Conservation (phyloP, 2,329 filamentous ascomycete species). For the Verticillium zaregamsianum region DNA sequence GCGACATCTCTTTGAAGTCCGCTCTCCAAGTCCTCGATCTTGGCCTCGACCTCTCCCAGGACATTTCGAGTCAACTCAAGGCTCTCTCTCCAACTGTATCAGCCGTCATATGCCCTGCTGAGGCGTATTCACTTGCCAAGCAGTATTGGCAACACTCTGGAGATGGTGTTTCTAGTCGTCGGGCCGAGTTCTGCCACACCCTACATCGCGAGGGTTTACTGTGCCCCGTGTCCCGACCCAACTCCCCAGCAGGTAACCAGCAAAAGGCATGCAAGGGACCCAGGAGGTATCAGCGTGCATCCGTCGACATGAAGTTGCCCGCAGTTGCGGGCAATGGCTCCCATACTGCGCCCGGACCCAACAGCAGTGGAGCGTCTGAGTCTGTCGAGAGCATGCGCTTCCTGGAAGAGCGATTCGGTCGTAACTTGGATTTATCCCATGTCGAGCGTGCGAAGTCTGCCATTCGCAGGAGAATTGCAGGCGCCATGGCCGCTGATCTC, state of each 20-base stretch:
- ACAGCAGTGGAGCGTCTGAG: conserved; percentile 24
- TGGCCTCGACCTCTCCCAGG: conserved; percentile 53
- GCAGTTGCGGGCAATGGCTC: conserved; percentile 15
- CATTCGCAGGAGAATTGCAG: conserved; percentile 82
- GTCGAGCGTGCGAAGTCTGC: conserved; percentile 80
- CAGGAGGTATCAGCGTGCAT: conserved; percentile 67
- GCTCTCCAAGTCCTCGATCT: conserved; percentile 58
- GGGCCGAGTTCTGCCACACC: conserved; percentile 82
- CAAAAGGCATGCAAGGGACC: conserved; percentile 63
- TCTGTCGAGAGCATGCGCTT: conserved; percentile 70
- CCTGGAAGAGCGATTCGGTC: conserved; percentile 89
- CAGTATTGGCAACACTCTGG: conserved; percentile 97
- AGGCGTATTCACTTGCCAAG: conserved; percentile 71
- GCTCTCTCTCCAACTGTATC: conserved; percentile 58
- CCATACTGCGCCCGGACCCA: conserved; percentile 16
- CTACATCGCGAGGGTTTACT: conserved; percentile 67
- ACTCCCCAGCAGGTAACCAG: conserved; percentile 19
- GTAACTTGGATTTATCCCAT: conserved; percentile 79
- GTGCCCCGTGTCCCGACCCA: conserved; percentile 22
- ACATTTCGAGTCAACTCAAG: conserved; percentile 45
- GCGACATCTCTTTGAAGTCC: conserved; percentile 43
- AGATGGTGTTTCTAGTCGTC: conserved; percentile 85
- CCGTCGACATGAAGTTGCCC: conserved; percentile 28
- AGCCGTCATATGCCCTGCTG: conserved; percentile 66
- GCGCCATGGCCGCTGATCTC: conserved; percentile 69